These are phyloP conservation scores for Tetrahymena thermophila DNA, from an alignment of 73 alveolate species.

Conservation along the genomic window DNA sequence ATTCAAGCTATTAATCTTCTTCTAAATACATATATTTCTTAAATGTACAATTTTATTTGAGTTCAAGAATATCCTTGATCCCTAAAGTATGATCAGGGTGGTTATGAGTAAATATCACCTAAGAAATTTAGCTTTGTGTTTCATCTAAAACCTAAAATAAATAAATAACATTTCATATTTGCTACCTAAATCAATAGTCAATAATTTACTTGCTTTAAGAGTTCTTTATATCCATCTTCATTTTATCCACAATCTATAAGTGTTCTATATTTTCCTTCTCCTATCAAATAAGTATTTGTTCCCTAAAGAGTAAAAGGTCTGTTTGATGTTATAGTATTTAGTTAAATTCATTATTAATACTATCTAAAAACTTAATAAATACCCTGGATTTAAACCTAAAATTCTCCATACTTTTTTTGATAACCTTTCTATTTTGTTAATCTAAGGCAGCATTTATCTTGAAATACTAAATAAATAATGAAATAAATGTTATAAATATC, in stretches of 20 bases:
- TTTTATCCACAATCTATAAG: conserved; percentile 68
- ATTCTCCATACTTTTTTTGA: background rate
- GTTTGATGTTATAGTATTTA: background rate
- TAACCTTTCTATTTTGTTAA: background rate
- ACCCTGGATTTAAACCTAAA: background rate
- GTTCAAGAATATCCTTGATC: conserved; percentile 9
- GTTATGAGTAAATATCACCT: conserved; percentile 52
- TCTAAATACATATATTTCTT: conserved; percentile 15
- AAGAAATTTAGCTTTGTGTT: conserved; percentile 19
- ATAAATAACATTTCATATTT: too few relatives aligned
- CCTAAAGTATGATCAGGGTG: conserved; percentile 68
- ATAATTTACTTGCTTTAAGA: conserved; percentile 7
- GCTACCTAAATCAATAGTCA: background rate
- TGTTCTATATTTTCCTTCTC: conserved; percentile 39
- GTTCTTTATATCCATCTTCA: conserved; percentile 11
- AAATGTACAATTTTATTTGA: conserved; percentile 5
- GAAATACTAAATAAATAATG: too few relatives aligned
- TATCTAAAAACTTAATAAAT: background rate
- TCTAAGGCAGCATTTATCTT: background rate
- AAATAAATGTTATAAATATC: too few relatives aligned
- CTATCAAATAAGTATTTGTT: conserved; percentile 58
- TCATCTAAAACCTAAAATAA: background rate
- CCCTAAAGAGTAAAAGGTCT: conserved; percentile 52
- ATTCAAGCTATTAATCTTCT: conserved; percentile 4
- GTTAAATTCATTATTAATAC: background rate